Evolutionary conservation across 176 grass and related monocot species (phyloP), one percentile per base, ranked within the genome.

Genomic region (Microstegium vimineum): DNA sequence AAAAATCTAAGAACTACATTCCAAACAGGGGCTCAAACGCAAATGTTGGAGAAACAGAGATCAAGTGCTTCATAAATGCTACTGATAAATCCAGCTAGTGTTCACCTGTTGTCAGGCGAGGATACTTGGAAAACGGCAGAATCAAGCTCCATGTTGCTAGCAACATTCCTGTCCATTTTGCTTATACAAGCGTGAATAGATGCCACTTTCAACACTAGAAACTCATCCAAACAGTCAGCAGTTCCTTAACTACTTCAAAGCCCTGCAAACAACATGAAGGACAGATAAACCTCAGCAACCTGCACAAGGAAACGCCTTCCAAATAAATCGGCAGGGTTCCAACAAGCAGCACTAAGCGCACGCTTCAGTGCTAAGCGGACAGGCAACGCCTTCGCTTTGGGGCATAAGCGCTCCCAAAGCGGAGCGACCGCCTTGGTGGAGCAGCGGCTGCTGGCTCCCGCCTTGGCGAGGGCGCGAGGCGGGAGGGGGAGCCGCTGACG

Each of bases 71-170:
- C 14, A 61, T 61, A 75, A 45, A 84, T 69, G 33, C 71, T 59
- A 43, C 18, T 26, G 76, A 28, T 73, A 18, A 74, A 49, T 16
- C 61, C 38, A 65, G 25, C 30, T 2, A 17, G 69, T 33, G 62
- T n/a, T 86, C 79, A 96, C 97, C 97, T 99, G 80, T 94, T 92
- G 35, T 92, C 56, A 5, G 54, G 40, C 31, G 61, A 94, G 30
- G 77, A 89, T 38, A 91, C 83, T 59, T 90, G 86, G 81, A 99
- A 99, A 14, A 94, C 79, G 22, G 66, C 89, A 85, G 87, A 96
- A 92, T 96, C 97, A 71, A 99, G 91, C n/a, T 49, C 74, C 66
- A 86, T 45, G 64, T 86, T 67, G 43, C 33, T 74, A 81, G 59
- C 57, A 88, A 92, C 47, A 18, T 66, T 33, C 71, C 63, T 59